phyloP scores from a whole-genome alignment of 371 early-diverging fungal genomes.

The Mortierella sp. region DNA sequence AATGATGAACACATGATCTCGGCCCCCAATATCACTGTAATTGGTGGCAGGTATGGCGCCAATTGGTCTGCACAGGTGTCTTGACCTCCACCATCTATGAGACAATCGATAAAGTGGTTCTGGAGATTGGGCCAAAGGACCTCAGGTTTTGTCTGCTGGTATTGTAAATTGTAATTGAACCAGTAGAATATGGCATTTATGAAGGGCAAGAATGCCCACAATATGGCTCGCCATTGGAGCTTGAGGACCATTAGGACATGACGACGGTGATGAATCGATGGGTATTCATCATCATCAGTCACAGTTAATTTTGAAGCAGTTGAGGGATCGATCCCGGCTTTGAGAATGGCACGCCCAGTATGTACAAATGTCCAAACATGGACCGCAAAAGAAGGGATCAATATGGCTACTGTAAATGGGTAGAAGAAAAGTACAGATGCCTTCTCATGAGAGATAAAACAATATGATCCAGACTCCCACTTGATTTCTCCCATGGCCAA shows the following conservation, averaged over 20 bases:
- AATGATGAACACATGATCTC: constrained; percentile 63
- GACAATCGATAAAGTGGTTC: constrained; percentile 61
- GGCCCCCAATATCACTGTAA: constrained; percentile 64
- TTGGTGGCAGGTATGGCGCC: constrained; percentile 59
- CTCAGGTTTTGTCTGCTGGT: constrained; percentile 46
- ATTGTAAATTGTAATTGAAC: constrained; percentile 68
- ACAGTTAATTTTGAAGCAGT: constrained; percentile 56
- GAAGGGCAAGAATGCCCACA: constrained; percentile 64
- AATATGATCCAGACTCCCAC: constrained; percentile 68
- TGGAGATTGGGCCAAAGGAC: constrained; percentile 35
- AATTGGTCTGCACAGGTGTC: constrained; percentile 38
- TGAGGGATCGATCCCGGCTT: constrained; percentile 60
- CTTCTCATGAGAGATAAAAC: constrained; percentile 60
- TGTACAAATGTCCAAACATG: constrained; percentile 70
- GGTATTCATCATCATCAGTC: too few relatives aligned
- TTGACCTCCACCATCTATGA: constrained; percentile 57
- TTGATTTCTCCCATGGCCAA: constrained; percentile 62
- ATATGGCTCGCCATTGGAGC: constrained; percentile 74
- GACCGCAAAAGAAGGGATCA: constrained; percentile 65
- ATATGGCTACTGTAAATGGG: constrained; percentile 67
- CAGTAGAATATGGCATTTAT: constrained; percentile 63
- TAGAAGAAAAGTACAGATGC: constrained; percentile 69
- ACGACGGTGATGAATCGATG: constrained; percentile 55
- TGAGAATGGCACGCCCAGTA: constrained; percentile 64
- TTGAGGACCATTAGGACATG: constrained; percentile 69